These are phyloP conservation scores for Glycine tomentella DNA, from an alignment of 306 rosid genomes.

Conservation along the genomic window DNA sequence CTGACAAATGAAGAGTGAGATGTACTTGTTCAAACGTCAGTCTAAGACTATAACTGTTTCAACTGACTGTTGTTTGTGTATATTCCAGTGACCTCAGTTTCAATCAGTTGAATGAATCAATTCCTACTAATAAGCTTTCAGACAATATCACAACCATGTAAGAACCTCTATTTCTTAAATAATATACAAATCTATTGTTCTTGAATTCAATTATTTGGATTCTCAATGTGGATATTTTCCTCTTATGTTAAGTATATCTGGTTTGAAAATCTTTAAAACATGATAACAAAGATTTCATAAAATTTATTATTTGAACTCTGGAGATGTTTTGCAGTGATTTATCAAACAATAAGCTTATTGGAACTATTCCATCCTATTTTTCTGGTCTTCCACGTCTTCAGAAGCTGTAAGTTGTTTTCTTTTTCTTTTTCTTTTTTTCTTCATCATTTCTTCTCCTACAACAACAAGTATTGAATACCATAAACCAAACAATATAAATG, in stretches of 20 bases:
- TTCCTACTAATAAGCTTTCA: constrained; percentile 71
- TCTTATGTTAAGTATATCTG: neutral
- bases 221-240: constrained; percentile 7
- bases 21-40: constrained; percentile 18
- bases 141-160: constrained; percentile 82
- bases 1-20: neutral
- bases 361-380: constrained; percentile 71
- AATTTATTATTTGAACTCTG: constrained; percentile 11
- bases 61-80: constrained; percentile 33
- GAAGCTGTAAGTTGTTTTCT: constrained; percentile 66
- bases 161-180: constrained; percentile 51
- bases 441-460: constrained; percentile 18
- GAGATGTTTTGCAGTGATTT: constrained; percentile 59
- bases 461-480: neutral
- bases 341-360: constrained; percentile 75
- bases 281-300: constrained; percentile 14
- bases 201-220: constrained; percentile 29
- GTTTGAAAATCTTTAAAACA: neutral
- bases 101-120: constrained; percentile 73
- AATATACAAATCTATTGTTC: constrained; percentile 13
- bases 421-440: neutral
- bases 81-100: constrained; percentile 80
- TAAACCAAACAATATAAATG: neutral
- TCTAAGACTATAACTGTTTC: constrained; percentile 25
- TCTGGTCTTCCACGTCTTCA: constrained; percentile 76